Evolutionary conservation across 805 yeast species (phyloP).

Genomic region (Candida pseudofarinosa): DNA sequence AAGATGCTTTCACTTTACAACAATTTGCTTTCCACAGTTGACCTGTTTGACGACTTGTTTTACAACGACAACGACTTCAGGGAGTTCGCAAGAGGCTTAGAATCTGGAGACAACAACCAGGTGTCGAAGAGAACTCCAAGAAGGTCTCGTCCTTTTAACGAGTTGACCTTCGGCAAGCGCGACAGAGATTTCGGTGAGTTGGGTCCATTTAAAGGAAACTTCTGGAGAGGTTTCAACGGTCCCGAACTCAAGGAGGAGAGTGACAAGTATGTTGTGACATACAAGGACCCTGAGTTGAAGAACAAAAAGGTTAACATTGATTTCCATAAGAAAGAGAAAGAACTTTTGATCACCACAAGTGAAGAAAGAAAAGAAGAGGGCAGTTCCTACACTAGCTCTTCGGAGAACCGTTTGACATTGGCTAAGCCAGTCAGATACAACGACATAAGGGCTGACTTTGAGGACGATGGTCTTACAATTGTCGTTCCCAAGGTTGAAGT

Average conservation of each 20-base stretch:
- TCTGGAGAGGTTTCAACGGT: slow-evolving; percentile 12
- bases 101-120: not conserved
- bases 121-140: not conserved
- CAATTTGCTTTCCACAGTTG: slow-evolving; percentile 6
- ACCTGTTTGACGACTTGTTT: slow-evolving; percentile 12
- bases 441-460: slow-evolving; percentile 17
- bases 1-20: slow-evolving; percentile 1
- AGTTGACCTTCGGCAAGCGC: not conserved
- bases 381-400: slow-evolving; percentile 11
- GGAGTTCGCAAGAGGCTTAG: not conserved
- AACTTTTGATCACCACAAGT: slow-evolving; percentile 15
- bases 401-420: slow-evolving; percentile 17
- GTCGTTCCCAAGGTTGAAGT: slow-evolving; percentile 15
- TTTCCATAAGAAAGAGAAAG: slow-evolving; percentile 19
- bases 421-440: slow-evolving; percentile 20
- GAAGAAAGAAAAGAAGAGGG: slow-evolving; percentile 10
- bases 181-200: slow-evolving; percentile 1
- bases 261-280: slow-evolving; percentile 18
- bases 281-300: slow-evolving; percentile 12
- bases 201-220: slow-evolving; percentile 1
- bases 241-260: slow-evolving; percentile 20
- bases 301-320: slow-evolving; percentile 20
- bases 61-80: slow-evolving; percentile 6
- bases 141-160: not conserved
- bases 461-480: slow-evolving; percentile 16